These are phyloP conservation scores for Delphinella strobiligena DNA, from an alignment of 2,329 filamentous ascomycete genomes.

Conservation along the genomic window DNA sequence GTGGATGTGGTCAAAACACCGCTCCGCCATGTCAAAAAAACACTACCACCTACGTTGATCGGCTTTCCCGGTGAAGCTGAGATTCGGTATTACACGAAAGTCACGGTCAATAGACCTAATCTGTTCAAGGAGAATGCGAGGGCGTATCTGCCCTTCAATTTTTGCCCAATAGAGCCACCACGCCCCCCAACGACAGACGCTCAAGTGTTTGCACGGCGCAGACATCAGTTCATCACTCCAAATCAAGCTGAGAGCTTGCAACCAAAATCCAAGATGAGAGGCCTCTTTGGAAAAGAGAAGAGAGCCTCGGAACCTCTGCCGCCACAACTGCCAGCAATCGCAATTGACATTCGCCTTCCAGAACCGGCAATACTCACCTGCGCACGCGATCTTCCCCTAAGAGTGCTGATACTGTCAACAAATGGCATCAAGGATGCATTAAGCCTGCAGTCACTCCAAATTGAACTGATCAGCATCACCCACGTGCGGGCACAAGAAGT, in stretches of 20 bases:
- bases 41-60: slow-evolving; percentile 78
- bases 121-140: slow-evolving; percentile 86
- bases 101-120: slow-evolving; percentile 79
- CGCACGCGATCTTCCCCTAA: slow-evolving; percentile 71
- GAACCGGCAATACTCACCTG: slow-evolving; percentile 82
- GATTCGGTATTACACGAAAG: slow-evolving; percentile 89
- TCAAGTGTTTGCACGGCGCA: slow-evolving; percentile 73
- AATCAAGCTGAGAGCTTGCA: slow-evolving; percentile 11
- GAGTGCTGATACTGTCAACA: slow-evolving; percentile 67
- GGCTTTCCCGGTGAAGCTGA: slow-evolving; percentile 80
- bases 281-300: slow-evolving; percentile 42
- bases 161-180: slow-evolving; percentile 86
- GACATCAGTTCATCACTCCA: slow-evolving; percentile 42
- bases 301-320: slow-evolving; percentile 13
- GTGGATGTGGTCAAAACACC: slow-evolving; percentile 34
- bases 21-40: slow-evolving; percentile 63
- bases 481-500: slow-evolving; percentile 68
- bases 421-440: slow-evolving; percentile 57
- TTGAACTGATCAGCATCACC: slow-evolving; percentile 71
- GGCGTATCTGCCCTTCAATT: slow-evolving; percentile 54
- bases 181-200: slow-evolving; percentile 53
- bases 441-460: slow-evolving; percentile 66
- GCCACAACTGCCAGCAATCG: slow-evolving; percentile 44
- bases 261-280: slow-evolving; percentile 40
- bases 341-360: slow-evolving; percentile 73